Base-by-base conservation (phyloP, 257 asterid species). In the Ilex asprella region DNA sequence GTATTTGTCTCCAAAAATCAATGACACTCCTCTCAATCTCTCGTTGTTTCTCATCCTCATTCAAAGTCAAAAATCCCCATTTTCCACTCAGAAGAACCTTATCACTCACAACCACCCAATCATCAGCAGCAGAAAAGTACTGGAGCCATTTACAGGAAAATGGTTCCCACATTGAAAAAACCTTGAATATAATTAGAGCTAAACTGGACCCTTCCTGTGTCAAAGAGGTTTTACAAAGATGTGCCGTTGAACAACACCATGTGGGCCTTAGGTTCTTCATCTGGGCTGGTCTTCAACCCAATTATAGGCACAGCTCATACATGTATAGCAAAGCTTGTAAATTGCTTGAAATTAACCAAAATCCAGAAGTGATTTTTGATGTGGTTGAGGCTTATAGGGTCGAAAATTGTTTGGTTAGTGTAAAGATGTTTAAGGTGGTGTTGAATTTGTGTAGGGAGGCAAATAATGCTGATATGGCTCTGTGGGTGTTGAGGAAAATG, bases 221-320 rank as follows among this genome's bases (percentile, higher is more conserved):
- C n/a, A 46, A 72, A 16, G 81, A 81, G 58, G 88, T 91, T 3
- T 69, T 91, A 49, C 73, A 78, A 73, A 76, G 69, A 50, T 86
- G 85, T 29, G 84, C 78, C 2, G 55, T 60, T 31, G 82, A 81
- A 55, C 92, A 10, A 6, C 11, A 84, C 55, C 83, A 81, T 73
- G 67, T 78, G 72, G 94, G 94, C 21, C 73, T 83, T 16, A 67
- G 98, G 32, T 91, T 91, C 84, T 91, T 91, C 62, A 75, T 91
- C 30, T 91, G 98, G 98, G 92, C 98, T 52, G 96, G 82, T 12
- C 67, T 88, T 65, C 92, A 88, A 49, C 83, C 88, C 57, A 70
- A 70, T 10, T 86, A 84, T 54, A 73, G 90, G 41, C 96, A 76
- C 70, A 70, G 82, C 15, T 60, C 82, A 7, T 71, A 76, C 58